Evolutionary conservation across 176 grass and related monocot species (phyloP), one percentile per base, ranked within the genome.

Genomic region (Alloteropsis semialata): DNA sequence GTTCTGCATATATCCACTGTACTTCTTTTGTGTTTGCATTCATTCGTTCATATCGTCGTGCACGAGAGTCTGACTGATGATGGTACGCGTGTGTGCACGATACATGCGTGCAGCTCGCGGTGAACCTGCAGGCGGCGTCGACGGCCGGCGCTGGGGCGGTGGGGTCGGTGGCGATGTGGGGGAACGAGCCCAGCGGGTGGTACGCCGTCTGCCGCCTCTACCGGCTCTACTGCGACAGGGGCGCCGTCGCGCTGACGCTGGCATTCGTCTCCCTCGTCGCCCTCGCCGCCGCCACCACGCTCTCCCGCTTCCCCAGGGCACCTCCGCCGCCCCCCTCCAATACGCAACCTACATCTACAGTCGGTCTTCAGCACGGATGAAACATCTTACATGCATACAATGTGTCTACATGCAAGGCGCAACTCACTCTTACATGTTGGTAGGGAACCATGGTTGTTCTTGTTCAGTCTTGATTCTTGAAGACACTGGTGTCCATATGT

Each of bases 161-260:
- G 0, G 77, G 84, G 6, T 79, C 82, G 24, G 13, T 94, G 2
- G 84, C 76, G 19, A 75, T 85, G 88, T 66, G 75, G 54, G 89
- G 92, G 11, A 87, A 94, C 84, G 13, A 85, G 54, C 10, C 82
- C 5, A 85, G 69, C 74, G 87, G 89, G 25, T 92, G 89, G 92
- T 79, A 17, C 72, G 59, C 90, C 45, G 84, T 89, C 59, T 94
- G 92, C 69, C 73, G 72, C 11, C 61, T 79, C 67, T 89, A 87
- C 78, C 29, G 54, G 7, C 32, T 39, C 39, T 94, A 89, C 65
- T 89, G 84, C 81, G 5, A 69, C 59, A 74, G 14, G 61, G 72
- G 72, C 8, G 73, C 21, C 30, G 65, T 80, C 53, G 45, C 89
- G 4, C 65, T 94, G 7, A 80, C 11, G 0, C 69, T 70, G 19